Evolutionary conservation across 306 rosid species (phyloP), one percentile per base, ranked within the genome.

Genomic region (Cicer judaicum): DNA sequence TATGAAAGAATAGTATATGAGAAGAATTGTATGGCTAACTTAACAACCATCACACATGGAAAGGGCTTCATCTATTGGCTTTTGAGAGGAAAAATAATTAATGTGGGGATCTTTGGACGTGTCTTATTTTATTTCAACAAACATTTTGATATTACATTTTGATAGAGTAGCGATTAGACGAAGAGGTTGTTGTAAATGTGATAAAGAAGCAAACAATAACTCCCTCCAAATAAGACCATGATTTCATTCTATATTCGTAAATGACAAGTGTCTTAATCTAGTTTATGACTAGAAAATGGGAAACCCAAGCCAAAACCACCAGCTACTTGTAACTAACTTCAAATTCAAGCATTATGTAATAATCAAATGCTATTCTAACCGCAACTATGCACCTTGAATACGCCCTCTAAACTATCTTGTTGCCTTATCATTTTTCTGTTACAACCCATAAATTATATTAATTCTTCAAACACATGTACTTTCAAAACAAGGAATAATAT

Each of bases 141-240:
- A 92, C 95, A 64, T 77, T 55, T 71, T 78, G 86, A 88, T 75
- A 84, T 75, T 60, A 76, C 91, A 92, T 87, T 80, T 88, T 83
- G 98, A 92, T 87, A 60, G 87, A 75, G 80, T 82, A 89, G 82
- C 91, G 76, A 87, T 83, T 68, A 70, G 76, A 74, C 46, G 70
- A 80, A 75, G 79, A 79, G 88, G 92, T 88, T 64, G 98, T 90
- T 90, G 87, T 68, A 85, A 84, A 76, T 87, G 92, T 93, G 88
- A 81, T 85, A 79, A 81, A 82, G 87, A 93, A 93, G 98, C 95
- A 92, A 90, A 78, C 78, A 70, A 66, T 50, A 8, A 55, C 21
- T 19, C 57, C 72, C 42, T 63, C 49, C 47, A 56, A 47, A 29
- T 59, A 61, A 76, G 72, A 67, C 44, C 10, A 78, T 68, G 81